Conservation (phyloP, 2,329 filamentous ascomycete species). For the Fusarium albosuccineum region DNA sequence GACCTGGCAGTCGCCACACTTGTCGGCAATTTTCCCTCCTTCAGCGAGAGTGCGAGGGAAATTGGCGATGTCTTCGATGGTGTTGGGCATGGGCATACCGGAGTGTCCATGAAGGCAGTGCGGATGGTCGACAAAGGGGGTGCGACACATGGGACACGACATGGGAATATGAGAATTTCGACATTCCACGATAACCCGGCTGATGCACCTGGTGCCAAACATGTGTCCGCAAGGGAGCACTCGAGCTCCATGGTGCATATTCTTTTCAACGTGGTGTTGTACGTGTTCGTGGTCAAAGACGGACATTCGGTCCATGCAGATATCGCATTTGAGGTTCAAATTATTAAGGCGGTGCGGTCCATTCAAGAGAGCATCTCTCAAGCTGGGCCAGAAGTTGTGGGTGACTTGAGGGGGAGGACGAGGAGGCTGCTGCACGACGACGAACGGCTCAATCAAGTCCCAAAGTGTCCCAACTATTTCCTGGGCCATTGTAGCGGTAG, state of each 20-base stretch:
- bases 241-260: constrained; percentile 17
- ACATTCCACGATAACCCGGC: not conserved
- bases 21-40: constrained; percentile 4
- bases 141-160: constrained; percentile 20
- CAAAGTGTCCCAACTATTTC: no score
- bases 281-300: constrained; percentile 24
- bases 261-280: not conserved
- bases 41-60: constrained; percentile 10
- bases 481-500: no score
- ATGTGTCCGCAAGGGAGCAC: constrained; percentile 39
- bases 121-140: not conserved
- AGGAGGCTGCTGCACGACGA: no score
- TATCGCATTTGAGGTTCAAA: constrained; percentile 17
- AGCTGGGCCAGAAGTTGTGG: no score
- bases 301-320: constrained; percentile 26
- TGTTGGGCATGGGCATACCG: constrained; percentile 23
- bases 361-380: no score
- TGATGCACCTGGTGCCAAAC: constrained; percentile 28
- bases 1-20: constrained; percentile 22
- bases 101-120: constrained; percentile 5
- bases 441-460: no score
- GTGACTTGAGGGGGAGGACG: no score
- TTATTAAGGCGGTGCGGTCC: no score
- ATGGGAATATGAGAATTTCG: not conserved
- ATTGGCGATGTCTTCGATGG: not conserved